These are phyloP conservation scores for Zostera marina DNA, from an alignment of 116 monocot genomes.

Conservation along the genomic window DNA sequence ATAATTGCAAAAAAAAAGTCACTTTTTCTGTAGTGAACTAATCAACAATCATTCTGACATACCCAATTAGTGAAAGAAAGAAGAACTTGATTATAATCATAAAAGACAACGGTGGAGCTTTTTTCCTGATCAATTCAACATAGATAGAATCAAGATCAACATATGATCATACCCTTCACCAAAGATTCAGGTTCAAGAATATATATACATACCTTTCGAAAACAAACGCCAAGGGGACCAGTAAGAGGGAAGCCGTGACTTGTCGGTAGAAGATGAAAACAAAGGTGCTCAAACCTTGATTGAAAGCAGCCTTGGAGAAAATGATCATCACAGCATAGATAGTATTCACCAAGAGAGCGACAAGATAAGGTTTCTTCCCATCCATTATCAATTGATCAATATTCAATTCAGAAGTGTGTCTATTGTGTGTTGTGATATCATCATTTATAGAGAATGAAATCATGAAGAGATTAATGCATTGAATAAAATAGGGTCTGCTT, in stretches of 20 bases:
- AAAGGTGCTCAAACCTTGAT: conserved; percentile 36
- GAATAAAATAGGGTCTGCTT: no score
- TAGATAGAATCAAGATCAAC: neutral
- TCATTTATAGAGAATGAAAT: no score
- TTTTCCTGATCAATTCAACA: conserved; percentile 25
- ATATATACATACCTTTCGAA: conserved; percentile 25
- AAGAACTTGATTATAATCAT: conserved; percentile 37
- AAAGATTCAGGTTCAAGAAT: neutral
- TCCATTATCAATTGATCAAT: no score
- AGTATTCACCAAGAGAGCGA: conserved; percentile 8
- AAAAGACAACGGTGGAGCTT: conserved; percentile 18
- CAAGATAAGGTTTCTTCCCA: conserved; percentile 21
- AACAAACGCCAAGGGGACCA: conserved; percentile 33
- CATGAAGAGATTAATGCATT: no score
- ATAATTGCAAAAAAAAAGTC: no score
- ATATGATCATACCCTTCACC: no score
- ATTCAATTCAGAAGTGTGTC: no score
- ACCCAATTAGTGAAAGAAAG: conserved; percentile 57
- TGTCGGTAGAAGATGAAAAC: conserved; percentile 64
- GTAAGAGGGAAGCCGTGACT: conserved; percentile 26
- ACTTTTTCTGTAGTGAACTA: no score
- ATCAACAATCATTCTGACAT: neutral
- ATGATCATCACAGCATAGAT: conserved; percentile 42
- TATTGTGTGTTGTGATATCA: no score
- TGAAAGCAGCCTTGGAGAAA: conserved; percentile 42